Conservation (phyloP, 1,139 yeast species). For the Hyphopichia burtonii region DNA sequence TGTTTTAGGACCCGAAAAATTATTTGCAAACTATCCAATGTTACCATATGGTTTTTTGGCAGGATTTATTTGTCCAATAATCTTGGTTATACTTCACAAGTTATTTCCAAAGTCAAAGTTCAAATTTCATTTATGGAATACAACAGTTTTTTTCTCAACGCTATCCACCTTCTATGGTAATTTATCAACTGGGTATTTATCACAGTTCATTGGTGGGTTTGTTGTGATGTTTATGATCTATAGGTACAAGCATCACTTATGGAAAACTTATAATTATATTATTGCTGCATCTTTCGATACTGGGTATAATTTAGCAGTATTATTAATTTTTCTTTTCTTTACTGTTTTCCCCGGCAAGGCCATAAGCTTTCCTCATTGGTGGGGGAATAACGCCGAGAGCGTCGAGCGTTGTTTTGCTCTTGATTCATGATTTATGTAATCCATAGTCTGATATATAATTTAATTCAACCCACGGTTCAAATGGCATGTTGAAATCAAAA, state of each 20-base stretch:
- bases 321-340: constrained; percentile 29
- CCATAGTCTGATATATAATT: too few relatives aligned
- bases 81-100: constrained; percentile 20
- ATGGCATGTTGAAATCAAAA: too few relatives aligned
- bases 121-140: constrained; percentile 32
- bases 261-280: constrained; percentile 38
- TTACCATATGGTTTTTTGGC: constrained; percentile 36
- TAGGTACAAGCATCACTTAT: constrained; percentile 25
- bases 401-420: constrained; percentile 30
- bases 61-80: constrained; percentile 30
- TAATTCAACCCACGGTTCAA: too few relatives aligned
- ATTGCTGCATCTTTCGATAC: constrained; percentile 46
- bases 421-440: not conserved
- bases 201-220: constrained; percentile 38
- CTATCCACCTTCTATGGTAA: constrained; percentile 41
- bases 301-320: constrained; percentile 34
- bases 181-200: constrained; percentile 38
- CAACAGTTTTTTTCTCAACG: constrained; percentile 38
- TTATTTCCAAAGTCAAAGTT: constrained; percentile 16
- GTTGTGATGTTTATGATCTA: constrained; percentile 37
- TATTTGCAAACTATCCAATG: constrained; percentile 30
- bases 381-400: constrained; percentile 36
- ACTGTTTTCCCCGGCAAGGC: constrained; percentile 18
- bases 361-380: constrained; percentile 34
- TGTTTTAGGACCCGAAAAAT: constrained; percentile 34